These are phyloP conservation scores for Penicillium soppii DNA, from an alignment of 495 filamentous ascomycete genomes.

Conservation along the genomic window DNA sequence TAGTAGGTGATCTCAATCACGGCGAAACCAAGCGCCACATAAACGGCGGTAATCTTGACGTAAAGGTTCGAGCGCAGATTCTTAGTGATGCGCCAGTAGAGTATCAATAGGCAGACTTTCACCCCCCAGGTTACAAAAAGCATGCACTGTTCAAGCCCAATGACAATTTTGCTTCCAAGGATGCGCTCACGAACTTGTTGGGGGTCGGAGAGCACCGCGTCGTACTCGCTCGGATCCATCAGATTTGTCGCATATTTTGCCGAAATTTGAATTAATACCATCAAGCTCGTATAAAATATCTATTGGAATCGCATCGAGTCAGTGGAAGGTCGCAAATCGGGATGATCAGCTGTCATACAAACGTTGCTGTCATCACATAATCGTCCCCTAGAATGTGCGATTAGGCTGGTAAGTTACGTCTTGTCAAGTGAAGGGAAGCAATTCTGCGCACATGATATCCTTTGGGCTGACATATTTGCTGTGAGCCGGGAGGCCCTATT, in stretches of 20 bases:
- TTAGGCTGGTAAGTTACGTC: neutral
- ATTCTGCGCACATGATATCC: neutral
- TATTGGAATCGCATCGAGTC: constrained; percentile 7
- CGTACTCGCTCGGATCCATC: constrained; percentile 52
- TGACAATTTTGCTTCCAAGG: constrained; percentile 51
- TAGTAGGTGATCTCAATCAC: constrained; percentile 63
- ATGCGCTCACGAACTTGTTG: constrained; percentile 43
- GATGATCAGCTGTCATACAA: constrained; percentile 35
- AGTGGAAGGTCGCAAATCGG: neutral
- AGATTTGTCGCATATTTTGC: constrained; percentile 58
- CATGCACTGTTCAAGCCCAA: constrained; percentile 54
- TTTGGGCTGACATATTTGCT: neutral
- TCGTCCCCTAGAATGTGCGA: too few relatives aligned
- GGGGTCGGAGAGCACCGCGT: constrained; percentile 41
- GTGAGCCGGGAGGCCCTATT: neutral
- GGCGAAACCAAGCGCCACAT: constrained; percentile 54
- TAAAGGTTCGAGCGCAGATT: constrained; percentile 38
- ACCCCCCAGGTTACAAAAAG: constrained; percentile 50
- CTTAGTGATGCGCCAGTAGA: constrained; percentile 46
- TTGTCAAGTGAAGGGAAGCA: neutral
- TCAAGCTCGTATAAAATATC: constrained; percentile 54
- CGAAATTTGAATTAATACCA: constrained; percentile 58
- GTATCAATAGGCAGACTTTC: constrained; percentile 52
- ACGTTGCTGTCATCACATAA: too few relatives aligned
- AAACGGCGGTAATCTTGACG: constrained; percentile 55